phyloP scores from a whole-genome alignment of 768 basidiomycete species.

The Lactifluus subvellereus region DNA sequence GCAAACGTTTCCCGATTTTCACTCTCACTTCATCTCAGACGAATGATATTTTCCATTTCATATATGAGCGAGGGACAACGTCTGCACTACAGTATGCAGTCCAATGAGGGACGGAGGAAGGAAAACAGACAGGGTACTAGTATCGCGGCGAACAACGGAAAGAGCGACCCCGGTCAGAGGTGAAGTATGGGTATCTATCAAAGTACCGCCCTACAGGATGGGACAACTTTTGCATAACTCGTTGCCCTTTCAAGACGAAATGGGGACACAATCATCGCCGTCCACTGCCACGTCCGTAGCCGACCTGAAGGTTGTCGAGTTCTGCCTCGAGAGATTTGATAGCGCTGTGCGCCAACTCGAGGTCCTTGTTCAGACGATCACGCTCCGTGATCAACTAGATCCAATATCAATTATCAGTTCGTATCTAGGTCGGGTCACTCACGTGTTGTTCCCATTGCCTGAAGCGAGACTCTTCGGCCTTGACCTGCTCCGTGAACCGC shows the following conservation, averaged over 20 bases:
- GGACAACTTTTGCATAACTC: constrained; percentile 4
- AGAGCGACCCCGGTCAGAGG: constrained; percentile 6
- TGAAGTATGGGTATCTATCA: constrained; percentile 21
- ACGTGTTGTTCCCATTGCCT: constrained; percentile 99
- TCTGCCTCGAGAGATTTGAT: constrained; percentile 91
- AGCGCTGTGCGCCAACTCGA: constrained; percentile 85
- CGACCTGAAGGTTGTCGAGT: constrained; percentile 83
- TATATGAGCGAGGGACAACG: not conserved
- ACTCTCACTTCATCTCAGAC: not conserved
- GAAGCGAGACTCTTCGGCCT: constrained; percentile 95
- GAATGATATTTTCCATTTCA: not conserved
- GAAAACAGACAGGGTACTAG: constrained; percentile 1
- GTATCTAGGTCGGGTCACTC: constrained; percentile 31
- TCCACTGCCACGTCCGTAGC: constrained; percentile 69
- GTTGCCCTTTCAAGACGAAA: not conserved
- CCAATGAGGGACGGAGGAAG: not conserved
- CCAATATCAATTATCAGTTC: constrained; percentile 17
- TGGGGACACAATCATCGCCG: constrained; percentile 42
- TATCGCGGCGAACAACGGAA: not conserved
- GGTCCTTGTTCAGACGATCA: constrained; percentile 97
- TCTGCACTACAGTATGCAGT: not conserved
- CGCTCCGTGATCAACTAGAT: constrained; percentile 92
- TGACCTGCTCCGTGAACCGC: constrained; percentile 99
- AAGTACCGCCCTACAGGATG: not conserved
- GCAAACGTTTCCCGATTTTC: no score